phyloP scores from a whole-genome alignment of 345 rosid species.

The Syzygium aromaticum region DNA sequence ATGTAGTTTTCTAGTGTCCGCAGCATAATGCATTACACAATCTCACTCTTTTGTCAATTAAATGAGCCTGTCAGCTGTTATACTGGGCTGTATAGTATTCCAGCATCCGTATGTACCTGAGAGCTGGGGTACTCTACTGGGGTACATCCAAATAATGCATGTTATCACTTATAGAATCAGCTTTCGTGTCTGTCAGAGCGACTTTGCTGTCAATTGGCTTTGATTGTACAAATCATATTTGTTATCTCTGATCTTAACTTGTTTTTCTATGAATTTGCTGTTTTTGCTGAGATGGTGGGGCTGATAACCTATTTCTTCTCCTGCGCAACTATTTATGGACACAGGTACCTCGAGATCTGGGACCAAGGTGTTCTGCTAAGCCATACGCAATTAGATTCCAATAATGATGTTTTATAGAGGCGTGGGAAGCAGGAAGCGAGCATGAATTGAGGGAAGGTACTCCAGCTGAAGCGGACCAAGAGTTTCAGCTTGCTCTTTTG shows the following conservation, averaged over 20 bases:
- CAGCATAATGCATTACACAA: background rate
- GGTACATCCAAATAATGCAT: background rate
- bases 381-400: constrained; percentile 44
- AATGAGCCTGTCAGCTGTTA: background rate
- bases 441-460: background rate
- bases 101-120: background rate
- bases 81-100: background rate
- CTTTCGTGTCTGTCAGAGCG: background rate
- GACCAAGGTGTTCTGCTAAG: constrained; percentile 53
- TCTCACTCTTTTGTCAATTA: background rate
- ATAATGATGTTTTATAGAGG: background rate
- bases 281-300: background rate
- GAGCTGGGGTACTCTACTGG: background rate
- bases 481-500: background rate
- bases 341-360: constrained; percentile 73
- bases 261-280: background rate
- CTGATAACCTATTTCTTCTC: background rate
- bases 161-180: background rate
- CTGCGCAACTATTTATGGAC: background rate
- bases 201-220: background rate
- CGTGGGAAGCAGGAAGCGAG: background rate
- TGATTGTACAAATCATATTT: background rate
- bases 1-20: background rate
- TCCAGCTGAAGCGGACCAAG: background rate
- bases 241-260: background rate